Base-by-base conservation (phyloP, 306 rosid genomes). In the Begonia peltatifolia region DNA sequence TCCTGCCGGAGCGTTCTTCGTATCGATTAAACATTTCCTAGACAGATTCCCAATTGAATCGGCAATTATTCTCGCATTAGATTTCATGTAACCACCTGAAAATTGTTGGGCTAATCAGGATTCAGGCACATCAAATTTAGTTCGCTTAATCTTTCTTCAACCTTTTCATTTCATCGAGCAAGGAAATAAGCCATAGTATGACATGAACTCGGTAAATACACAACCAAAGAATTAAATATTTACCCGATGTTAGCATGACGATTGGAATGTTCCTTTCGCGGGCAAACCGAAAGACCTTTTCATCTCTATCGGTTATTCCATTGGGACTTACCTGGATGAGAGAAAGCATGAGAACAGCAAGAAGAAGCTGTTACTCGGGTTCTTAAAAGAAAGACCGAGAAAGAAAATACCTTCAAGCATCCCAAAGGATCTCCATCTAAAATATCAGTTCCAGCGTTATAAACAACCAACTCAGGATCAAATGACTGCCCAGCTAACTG, bases 181-280 rank as follows among this genome's bases (percentile, higher is more conserved):
- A 20, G 0, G 3, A 20, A 3, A 20, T 20, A 2, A 20, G 23
- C 23, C 23, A 20, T 20, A 20, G 4, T 20, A 20, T 2, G 23
- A 20, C 2, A 30, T 30, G 38, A 30, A 30, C 38, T 30, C 38
- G 38, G 8, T 30, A 30, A 30, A 30, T 50, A 14, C 6, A 0
- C 14, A 9, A 13, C 41, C 41, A 46, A 20, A 23, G 46, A 14
- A 54, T 51, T 14, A 54, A 49, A 56, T 42, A 60, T 49, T 35
- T 47, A 89, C 97, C 95, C 77, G 97, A 89, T 64, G 97, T 89
- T 54, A 84, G 97, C 97, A 84, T 89, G 73, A 89, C 70, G 58
- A 89, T 77, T 12, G 95, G 95, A 73, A 89, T 58, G 71, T 74
- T 70, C 64, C 76, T 89, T 58, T 69, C 79, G 5, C 79, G 84